Evolutionary conservation across 257 asterid species (phyloP).

Genomic region (Ilex asprella): DNA sequence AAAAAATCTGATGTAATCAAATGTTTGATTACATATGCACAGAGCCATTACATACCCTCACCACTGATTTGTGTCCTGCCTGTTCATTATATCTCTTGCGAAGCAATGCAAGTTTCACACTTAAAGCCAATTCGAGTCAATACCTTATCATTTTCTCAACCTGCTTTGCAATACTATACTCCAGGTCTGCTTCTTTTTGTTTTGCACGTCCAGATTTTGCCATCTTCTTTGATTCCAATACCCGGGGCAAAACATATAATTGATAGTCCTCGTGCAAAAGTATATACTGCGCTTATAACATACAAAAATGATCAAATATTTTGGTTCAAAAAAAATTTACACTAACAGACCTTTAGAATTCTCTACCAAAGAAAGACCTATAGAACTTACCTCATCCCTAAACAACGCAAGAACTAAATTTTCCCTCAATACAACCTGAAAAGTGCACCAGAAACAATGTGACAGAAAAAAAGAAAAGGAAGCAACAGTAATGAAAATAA

Average conservation of each 20-base stretch:
- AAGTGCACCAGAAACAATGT: background rate
- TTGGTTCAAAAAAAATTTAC: background rate
- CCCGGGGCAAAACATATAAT: constrained; percentile 74
- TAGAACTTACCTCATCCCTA: constrained; percentile 88
- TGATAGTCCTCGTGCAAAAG: constrained; percentile 95
- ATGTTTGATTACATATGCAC: too few species aligned
- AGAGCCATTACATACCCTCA: too few species aligned
- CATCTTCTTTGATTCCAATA: constrained; percentile 92
- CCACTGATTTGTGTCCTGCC: too few species aligned
- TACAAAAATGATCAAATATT: constrained; percentile 10
- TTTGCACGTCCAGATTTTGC: constrained; percentile 94
- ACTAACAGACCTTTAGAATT: background rate
- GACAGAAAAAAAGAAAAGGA: constrained; percentile 17
- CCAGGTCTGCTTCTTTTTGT: constrained; percentile 98
- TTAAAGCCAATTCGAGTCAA: constrained; percentile 1
- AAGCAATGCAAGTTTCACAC: too few species aligned
- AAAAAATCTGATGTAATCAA: too few species aligned
- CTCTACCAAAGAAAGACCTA: background rate
- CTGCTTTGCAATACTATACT: constrained; percentile 99
- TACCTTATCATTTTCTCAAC: constrained; percentile 99
- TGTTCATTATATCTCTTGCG: too few species aligned
- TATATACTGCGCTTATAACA: constrained; percentile 50
- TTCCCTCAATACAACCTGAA: constrained; percentile 94
- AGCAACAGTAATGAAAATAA: constrained; percentile 15
- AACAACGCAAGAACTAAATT: constrained; percentile 76